Percentiles rank a stretch among this genome's conserved stretches.
phyloP scores from a whole-genome alignment of 805 yeast genomes.

The Candida mattraensis region DNA sequence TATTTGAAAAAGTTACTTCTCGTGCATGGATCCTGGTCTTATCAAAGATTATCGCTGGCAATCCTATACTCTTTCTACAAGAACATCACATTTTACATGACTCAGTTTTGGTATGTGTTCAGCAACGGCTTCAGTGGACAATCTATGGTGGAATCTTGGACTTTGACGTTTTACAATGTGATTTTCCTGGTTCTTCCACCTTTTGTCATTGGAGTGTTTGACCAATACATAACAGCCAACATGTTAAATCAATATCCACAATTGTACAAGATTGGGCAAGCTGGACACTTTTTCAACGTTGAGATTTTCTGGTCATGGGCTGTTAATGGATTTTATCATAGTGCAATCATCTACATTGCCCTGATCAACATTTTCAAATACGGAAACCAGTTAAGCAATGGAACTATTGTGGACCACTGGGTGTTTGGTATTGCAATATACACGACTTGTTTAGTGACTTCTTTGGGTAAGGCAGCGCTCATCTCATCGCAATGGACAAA shows the following conservation, averaged over 20 bases:
- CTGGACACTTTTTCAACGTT: slow-evolving; percentile 85
- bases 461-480: slow-evolving; percentile 92
- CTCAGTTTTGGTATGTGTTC: slow-evolving; percentile 97
- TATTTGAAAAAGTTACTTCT: slow-evolving; percentile 77
- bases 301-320: slow-evolving; percentile 98
- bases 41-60: slow-evolving; percentile 90
- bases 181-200: slow-evolving; percentile 95
- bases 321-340: slow-evolving; percentile 90
- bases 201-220: slow-evolving; percentile 93
- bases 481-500: slow-evolving; percentile 94
- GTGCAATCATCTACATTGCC: slow-evolving; percentile 78
- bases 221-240: slow-evolving; percentile 91
- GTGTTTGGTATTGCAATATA: slow-evolving; percentile 89
- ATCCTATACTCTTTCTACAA: slow-evolving; percentile 94
- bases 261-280: slow-evolving; percentile 86
- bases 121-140: slow-evolving; percentile 92
- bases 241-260: slow-evolving; percentile 90
- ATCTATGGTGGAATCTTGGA: slow-evolving; percentile 96
- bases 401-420: slow-evolving; percentile 85
- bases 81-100: slow-evolving; percentile 93
- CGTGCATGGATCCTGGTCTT: slow-evolving; percentile 98
- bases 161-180: slow-evolving; percentile 92
- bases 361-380: slow-evolving; percentile 64
- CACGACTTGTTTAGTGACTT: slow-evolving; percentile 84
- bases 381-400: slow-evolving; percentile 66